These are phyloP conservation scores for Cryptosporidium bovis DNA, from an alignment of 169 alveolate species.

Conservation along the genomic window DNA sequence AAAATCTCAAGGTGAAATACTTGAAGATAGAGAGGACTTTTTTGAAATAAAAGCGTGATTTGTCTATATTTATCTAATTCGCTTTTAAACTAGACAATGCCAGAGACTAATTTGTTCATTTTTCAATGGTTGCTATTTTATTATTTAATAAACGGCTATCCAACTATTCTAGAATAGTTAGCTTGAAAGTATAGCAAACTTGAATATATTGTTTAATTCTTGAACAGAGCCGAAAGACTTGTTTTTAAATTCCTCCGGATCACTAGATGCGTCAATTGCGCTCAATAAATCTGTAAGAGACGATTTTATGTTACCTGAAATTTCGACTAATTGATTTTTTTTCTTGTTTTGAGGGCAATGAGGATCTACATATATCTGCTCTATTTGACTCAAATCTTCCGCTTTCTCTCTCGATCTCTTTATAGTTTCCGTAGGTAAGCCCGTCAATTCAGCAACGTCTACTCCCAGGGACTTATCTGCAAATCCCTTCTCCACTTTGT, in stretches of 20 bases:
- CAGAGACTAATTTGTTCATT: background rate
- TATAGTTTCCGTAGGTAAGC: slow-evolving; percentile 86
- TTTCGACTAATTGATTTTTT: slow-evolving; percentile 3
- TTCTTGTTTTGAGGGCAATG: slow-evolving; percentile 30
- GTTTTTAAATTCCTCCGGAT: slow-evolving; percentile 8
- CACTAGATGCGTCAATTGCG: slow-evolving; percentile 1
- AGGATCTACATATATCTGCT: slow-evolving; percentile 46
- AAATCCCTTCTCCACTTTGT: slow-evolving; percentile 90
- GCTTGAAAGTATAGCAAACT: background rate
- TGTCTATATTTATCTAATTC: background rate
- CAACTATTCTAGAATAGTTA: background rate
- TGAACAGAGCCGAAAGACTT: background rate
- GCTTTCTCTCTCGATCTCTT: slow-evolving; percentile 81
- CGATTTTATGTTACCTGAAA: slow-evolving; percentile 8
- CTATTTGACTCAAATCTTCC: slow-evolving; percentile 67
- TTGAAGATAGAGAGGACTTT: slow-evolving; percentile 56
- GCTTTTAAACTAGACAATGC: background rate
- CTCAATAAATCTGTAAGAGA: background rate
- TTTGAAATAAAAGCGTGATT: slow-evolving; percentile 32
- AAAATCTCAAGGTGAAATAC: slow-evolving; percentile 41
- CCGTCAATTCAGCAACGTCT: slow-evolving; percentile 93
- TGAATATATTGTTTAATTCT: slow-evolving; percentile 4
- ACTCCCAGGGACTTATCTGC: slow-evolving; percentile 93
- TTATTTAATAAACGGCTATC: no score
- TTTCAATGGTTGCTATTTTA: no score